Base-by-base conservation (phyloP, 2,329 filamentous ascomycete genomes). In the Fusarium camptoceras region DNA sequence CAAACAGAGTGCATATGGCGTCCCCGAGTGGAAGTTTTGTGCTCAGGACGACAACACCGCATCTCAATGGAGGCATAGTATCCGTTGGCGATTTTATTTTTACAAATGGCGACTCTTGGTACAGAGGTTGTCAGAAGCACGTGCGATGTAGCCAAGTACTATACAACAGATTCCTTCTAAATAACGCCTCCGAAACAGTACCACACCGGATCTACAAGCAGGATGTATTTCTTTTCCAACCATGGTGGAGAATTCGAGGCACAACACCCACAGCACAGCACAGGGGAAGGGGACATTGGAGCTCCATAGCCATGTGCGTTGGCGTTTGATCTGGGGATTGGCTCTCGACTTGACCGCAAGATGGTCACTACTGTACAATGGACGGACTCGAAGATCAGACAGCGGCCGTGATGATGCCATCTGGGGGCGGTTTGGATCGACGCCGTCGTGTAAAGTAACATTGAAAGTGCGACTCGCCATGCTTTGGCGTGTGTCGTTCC, bases 281-380 rank as follows among this genome's bases (percentile, higher is more conserved):
- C 20, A 43, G 24, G 31, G 30, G 48, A 49, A 56, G 43, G 44
- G 24, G 43, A 39, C n/a, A 53, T 16, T 16, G 31, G 54, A 37
- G 39, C 43, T 57, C 39, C 44, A 57, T 59, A 37, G 47, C 63
- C 57, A 69, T 69, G 47, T 61, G 60, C 46, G 43, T 43, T 49
- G 51, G 63, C 61, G 43, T 37, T 49, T 46, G 42, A 66, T 66
- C 61, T 66, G 63, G 61, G 63, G 61, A 66, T 66, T 66, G 61
- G 63, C 42, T 24, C 34, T 55, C 24, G 63, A 54, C 43, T 39
- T 66, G 63, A 66, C 63, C 63, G 63, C 63, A 66, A 66, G 61
- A 66, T 66, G 51, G 53, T 63, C 18, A 39, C 46, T 31, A 51
- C 48, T 25, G 34, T 25, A 51, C 6, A 41, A 22, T 27, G 49